Percentiles rank a stretch among this genome's conserved stretches.
These are phyloP conservation scores for Zygosaccharomyces siamensis DNA, from an alignment of 805 yeast species.

Conservation along the genomic window DNA sequence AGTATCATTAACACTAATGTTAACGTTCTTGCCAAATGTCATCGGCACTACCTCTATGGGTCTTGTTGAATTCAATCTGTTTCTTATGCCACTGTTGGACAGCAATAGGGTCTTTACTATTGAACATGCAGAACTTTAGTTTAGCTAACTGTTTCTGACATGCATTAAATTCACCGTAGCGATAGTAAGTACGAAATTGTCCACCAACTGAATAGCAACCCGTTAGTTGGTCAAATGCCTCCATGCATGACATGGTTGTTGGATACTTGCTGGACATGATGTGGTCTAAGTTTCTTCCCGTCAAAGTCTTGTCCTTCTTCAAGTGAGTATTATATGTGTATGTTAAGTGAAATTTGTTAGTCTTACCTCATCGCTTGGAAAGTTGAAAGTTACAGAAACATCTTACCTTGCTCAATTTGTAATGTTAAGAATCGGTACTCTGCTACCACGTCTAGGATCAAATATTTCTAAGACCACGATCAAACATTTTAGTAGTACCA, in stretches of 20 bases:
- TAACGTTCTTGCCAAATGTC: constrained; percentile 65
- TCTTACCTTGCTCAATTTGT: background rate
- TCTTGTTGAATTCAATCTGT: constrained; percentile 50
- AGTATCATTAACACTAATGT: background rate
- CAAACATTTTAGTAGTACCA: background rate
- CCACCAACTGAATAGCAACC: constrained; percentile 90
- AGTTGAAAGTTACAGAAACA: background rate
- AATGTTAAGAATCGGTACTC: constrained; percentile 1
- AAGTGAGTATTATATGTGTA: background rate
- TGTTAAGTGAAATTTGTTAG: background rate
- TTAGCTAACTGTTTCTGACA: constrained; percentile 69
- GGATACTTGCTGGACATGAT: constrained; percentile 28
- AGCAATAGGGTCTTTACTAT: constrained; percentile 49
- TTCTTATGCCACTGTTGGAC: constrained; percentile 70
- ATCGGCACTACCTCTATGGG: constrained; percentile 70
- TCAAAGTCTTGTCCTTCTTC: background rate
- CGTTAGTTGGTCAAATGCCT: constrained; percentile 81
- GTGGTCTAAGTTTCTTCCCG: background rate
- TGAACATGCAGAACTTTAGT: constrained; percentile 72
- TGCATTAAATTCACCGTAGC: constrained; percentile 71
- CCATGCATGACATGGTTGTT: constrained; percentile 63
- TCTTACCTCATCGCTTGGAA: constrained; percentile 1
- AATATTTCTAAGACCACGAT: background rate
- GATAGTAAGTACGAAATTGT: constrained; percentile 74
- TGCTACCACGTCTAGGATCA: background rate